Conservation (phyloP, 2,329 filamentous ascomycete genomes). For the Allantophomopsis cytisporea region DNA sequence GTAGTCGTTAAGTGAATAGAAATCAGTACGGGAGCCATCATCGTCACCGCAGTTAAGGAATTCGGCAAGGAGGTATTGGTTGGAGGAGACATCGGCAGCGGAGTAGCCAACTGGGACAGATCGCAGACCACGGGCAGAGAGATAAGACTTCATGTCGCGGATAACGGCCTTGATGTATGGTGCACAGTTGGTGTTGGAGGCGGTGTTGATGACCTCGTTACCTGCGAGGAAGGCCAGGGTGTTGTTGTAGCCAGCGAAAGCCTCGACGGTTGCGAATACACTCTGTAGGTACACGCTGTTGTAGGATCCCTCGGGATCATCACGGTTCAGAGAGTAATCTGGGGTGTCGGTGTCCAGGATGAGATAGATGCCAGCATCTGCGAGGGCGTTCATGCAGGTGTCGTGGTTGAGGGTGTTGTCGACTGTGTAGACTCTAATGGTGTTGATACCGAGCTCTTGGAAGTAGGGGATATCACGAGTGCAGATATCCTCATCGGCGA, state of each 20-base stretch:
- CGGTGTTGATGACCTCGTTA: constrained; percentile 45
- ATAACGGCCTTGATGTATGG: constrained; percentile 46
- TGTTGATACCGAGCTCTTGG: constrained; percentile 58
- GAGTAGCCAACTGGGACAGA: constrained; percentile 43
- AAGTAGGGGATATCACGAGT: constrained; percentile 53
- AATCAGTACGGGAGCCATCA: constrained; percentile 46
- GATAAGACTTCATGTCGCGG: constrained; percentile 40
- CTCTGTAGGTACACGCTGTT: constrained; percentile 58
- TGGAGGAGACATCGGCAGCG: constrained; percentile 53
- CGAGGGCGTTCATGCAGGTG: constrained; percentile 52
- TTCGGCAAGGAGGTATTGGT: constrained; percentile 52
- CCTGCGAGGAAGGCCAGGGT: constrained; percentile 50
- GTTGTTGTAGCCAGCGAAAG: constrained; percentile 53
- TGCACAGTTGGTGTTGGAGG: constrained; percentile 31
- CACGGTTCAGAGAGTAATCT: constrained; percentile 55
- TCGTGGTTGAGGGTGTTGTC: constrained; percentile 58
- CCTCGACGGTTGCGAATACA: constrained; percentile 58
- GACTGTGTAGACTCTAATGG: constrained; percentile 59
- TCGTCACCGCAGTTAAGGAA: constrained; percentile 65
- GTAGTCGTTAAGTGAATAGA: constrained; percentile 55
- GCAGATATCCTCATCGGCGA: constrained; percentile 44
- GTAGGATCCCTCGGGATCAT: constrained; percentile 45
- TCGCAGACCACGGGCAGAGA: constrained; percentile 31
- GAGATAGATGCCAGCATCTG: constrained; percentile 60
- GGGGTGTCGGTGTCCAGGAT: constrained; percentile 63